Evolutionary conservation across 1,139 yeast species (phyloP).

Genomic region (Blastobotrys capitulatus): DNA sequence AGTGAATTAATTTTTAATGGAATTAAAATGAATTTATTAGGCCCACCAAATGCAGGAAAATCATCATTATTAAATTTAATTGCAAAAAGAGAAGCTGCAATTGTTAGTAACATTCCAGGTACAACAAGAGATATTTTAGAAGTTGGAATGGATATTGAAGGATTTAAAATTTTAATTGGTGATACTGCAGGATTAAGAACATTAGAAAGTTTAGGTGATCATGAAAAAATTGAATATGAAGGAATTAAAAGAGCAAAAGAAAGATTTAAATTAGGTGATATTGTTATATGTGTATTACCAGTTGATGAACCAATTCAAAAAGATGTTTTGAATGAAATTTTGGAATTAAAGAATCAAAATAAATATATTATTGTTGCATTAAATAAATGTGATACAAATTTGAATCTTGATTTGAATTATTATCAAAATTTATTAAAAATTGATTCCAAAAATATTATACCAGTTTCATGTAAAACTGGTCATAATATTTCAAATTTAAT

Average conservation of each 20-base stretch:
- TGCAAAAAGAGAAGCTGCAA: constrained; percentile 79
- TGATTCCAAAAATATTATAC: constrained; percentile 33
- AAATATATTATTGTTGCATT: constrained; percentile 27
- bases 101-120: constrained; percentile 89
- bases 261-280: constrained; percentile 59
- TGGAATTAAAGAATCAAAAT: constrained; percentile 21
- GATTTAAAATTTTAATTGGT: constrained; percentile 76
- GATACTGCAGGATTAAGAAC: constrained; percentile 92
- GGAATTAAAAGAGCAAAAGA: constrained; percentile 76
- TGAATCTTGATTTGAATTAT: constrained; percentile 1
- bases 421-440: constrained; percentile 26
- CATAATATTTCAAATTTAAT: constrained; percentile 51
- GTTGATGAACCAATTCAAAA: constrained; percentile 13
- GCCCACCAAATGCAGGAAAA: constrained; percentile 97
- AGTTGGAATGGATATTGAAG: constrained; percentile 73
- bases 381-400: constrained; percentile 31
- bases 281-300: constrained; percentile 38
- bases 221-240: constrained; percentile 63
- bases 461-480: constrained; percentile 60
- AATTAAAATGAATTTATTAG: constrained; percentile 65
- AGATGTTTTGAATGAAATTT: constrained; percentile 24
- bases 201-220: constrained; percentile 19
- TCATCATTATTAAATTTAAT: constrained; percentile 73
- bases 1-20: constrained; percentile 71
- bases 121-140: constrained; percentile 90